Conservation (phyloP, 345 rosid genomes). For the Clausena lansium region DNA sequence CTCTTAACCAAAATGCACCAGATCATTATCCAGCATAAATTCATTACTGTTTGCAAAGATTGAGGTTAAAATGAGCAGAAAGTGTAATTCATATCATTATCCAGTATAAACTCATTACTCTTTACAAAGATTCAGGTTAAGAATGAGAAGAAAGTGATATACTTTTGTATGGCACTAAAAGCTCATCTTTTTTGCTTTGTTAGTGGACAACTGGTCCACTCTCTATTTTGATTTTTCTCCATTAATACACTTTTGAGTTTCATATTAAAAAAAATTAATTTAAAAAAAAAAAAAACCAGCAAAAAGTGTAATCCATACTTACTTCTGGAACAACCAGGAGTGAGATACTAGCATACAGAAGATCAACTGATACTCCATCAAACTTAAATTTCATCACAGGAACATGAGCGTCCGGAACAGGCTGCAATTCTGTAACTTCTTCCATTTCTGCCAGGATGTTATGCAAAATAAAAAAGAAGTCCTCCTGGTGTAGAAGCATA, state of each 20-base stretch:
- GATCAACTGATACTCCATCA: slow-evolving; percentile 63
- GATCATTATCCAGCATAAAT: not conserved
- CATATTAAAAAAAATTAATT: too few relatives aligned
- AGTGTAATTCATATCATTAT: not conserved
- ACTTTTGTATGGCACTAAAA: too few relatives aligned
- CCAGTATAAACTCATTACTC: too few relatives aligned
- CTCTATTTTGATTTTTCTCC: too few relatives aligned
- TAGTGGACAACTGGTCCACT: too few relatives aligned
- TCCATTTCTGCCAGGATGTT: slow-evolving; percentile 51
- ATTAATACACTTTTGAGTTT: too few relatives aligned
- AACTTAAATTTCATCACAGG: slow-evolving; percentile 78
- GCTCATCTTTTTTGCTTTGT: too few relatives aligned
- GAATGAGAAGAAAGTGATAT: too few relatives aligned
- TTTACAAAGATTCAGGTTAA: too few relatives aligned
- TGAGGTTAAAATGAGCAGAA: not conserved
- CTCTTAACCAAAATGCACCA: not conserved
- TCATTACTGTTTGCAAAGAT: not conserved
- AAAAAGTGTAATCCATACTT: slow-evolving; percentile 22
- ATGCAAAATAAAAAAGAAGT: slow-evolving; percentile 59
- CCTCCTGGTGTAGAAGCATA: slow-evolving; percentile 37
- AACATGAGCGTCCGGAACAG: slow-evolving; percentile 80
- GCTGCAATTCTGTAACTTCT: slow-evolving; percentile 65
- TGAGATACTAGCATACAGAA: slow-evolving; percentile 66
- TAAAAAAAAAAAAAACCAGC: too few relatives aligned
- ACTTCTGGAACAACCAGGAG: slow-evolving; percentile 58